Evolutionary conservation across 352 stramenopile species (phyloP).

Genomic region (Phytophthora aleatoria): DNA sequence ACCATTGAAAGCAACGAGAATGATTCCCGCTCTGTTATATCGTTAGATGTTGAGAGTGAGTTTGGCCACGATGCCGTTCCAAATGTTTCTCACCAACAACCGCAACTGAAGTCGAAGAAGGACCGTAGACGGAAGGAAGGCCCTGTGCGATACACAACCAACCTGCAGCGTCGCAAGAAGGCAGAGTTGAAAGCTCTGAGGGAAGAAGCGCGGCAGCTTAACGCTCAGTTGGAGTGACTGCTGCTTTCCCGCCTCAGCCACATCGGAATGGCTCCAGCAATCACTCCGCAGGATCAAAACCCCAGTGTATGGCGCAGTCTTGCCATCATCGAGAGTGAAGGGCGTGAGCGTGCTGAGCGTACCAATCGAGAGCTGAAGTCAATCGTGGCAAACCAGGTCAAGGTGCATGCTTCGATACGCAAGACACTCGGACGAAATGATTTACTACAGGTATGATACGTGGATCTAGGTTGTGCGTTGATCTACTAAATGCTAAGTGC

Average conservation of each 20-base stretch:
- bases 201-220: conserved; percentile 17
- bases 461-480: not conserved
- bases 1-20: conserved; percentile 19
- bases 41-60: conserved; percentile 1
- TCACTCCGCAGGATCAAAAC: not conserved
- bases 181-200: conserved; percentile 18
- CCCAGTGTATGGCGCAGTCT: conserved; percentile 13
- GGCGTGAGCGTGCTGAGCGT: conserved; percentile 27
- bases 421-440: conserved; percentile 22
- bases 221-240: conserved; percentile 15
- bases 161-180: conserved; percentile 31
- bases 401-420: conserved; percentile 13
- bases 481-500: not conserved
- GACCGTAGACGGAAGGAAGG: conserved; percentile 23
- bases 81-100: not conserved
- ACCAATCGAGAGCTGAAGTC: conserved; percentile 32
- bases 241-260: conserved; percentile 9
- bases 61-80: not conserved
- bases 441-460: conserved; percentile 11
- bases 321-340: conserved; percentile 22
- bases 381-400: conserved; percentile 26
- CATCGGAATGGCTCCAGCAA: not conserved
- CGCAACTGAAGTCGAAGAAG: conserved; percentile 19
- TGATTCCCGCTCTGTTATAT: conserved; percentile 16
- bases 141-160: conserved; percentile 29